A percentile compares a stretch with the other conserved stretches of the same genome.
These are phyloP conservation scores for Claviceps africana DNA, from an alignment of 2,329 filamentous ascomycete species.

Conservation along the genomic window DNA sequence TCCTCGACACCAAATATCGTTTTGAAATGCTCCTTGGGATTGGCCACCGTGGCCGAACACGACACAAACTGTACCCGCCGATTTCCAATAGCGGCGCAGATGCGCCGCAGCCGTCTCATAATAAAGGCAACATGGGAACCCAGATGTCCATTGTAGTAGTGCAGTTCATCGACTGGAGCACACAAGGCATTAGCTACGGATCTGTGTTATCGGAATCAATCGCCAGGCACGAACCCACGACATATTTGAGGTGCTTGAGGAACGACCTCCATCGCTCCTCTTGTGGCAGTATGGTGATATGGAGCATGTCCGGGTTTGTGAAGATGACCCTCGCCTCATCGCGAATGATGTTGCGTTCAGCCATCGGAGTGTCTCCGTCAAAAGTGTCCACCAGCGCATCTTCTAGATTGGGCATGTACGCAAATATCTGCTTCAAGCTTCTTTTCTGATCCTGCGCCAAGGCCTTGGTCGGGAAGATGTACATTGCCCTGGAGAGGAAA, in stretches of 20 bases:
- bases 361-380: conserved; percentile 85
- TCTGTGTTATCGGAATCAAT: not conserved
- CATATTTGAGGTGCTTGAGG: conserved; percentile 75
- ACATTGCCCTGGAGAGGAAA: conserved; percentile 69
- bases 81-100: conserved; percentile 86
- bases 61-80: conserved; percentile 76
- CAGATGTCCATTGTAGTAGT: conserved; percentile 92
- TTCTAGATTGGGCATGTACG: conserved; percentile 65
- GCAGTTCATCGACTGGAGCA: conserved; percentile 59
- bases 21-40: conserved; percentile 81
- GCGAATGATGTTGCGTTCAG: conserved; percentile 61
- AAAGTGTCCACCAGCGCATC: conserved; percentile 78
- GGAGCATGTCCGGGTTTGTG: conserved; percentile 96
- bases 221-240: conserved; percentile 44
- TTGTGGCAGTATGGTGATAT: conserved; percentile 83
- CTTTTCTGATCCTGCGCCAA: conserved; percentile 86
- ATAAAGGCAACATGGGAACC: conserved; percentile 90
- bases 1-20: conserved; percentile 83
- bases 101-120: conserved; percentile 74
- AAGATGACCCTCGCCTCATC: conserved; percentile 89
- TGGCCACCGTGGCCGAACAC: conserved; percentile 91
- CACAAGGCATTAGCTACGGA: not conserved
- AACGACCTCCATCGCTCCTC: conserved; percentile 83
- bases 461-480: conserved; percentile 96
- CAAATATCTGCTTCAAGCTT: conserved; percentile 72